Evolutionary conservation across 805 yeast species (phyloP), one percentile per base, ranked within the genome.

Genomic region (Cyberlindnera saturnus): DNA sequence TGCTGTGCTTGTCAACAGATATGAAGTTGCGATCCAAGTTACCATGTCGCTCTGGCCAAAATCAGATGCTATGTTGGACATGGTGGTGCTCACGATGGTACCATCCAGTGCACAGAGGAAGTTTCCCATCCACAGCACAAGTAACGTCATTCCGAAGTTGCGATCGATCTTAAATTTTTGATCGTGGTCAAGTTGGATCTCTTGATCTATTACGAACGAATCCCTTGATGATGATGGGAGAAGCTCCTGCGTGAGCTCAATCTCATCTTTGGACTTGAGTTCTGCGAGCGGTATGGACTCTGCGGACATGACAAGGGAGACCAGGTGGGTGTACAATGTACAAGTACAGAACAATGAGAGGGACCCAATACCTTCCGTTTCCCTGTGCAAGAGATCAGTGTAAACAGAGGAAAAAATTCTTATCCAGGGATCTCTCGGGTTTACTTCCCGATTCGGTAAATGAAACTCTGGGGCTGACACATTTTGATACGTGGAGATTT

Each of bases 11-110:
- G 90, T 81, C 26, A 86, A 63, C 29, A 86, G 65, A 42, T 82
- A 79, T 1, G 86, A 75, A 0, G 89, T 78, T 4, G 89, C 88
- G 3, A 84, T 82, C 90, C 91, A 84, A 3, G 79, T 63, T 6
- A 77, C 64, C 42, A 70, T 55, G 15, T 71, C 67, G 34, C 79
- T 66, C 37, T 74, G 77, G 37, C 76, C 61, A 56, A 81, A 69
- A 19, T 78, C 79, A 6, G 80, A 70, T 17, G 85, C 84, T 36
- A 81, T 81, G 26, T 72, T 69, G 34, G 75, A 71, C 57, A 81
- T 63, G 13, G 80, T 69, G 3, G 82, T 75, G 5, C 85, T 70
- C 3, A 80, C 82, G 18, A 78, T 71, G 0, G 86, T 78, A 15
- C 79, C 70, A 53, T 81, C 86, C 11, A 81, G 57, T 0, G 81